Evolutionary conservation across 148 eudicot genomes (phyloP), one percentile per base, ranked within the genome.

Genomic region (Euryodendron excelsum): DNA sequence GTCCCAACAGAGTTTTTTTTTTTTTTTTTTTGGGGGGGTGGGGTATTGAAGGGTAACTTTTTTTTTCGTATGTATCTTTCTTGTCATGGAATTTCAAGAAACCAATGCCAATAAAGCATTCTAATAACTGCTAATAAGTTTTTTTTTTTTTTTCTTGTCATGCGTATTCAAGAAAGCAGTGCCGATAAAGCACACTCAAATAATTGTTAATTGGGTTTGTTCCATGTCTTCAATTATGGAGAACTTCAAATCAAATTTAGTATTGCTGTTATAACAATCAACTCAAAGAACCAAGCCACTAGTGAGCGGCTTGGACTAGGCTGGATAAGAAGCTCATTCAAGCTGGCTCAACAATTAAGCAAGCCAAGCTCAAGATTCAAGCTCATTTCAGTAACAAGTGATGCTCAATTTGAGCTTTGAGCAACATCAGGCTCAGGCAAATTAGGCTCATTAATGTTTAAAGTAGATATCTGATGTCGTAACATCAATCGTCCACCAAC

Each of bases 231-330:
- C 25, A 55, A 13, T 48, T 48, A 55, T 55, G 60, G 25, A 55
- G 23, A 21, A 55, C 60, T 55, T 55, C 60, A 55, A 55, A 18
- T 55, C n/a, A 55, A 55, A 55, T 55, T 55, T 21, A 3, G 60
- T 4, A 55, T 18, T 55, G 60, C n/a, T 55, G 1, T 50, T 50
- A 17, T 14, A 50, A 14, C 64, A 55, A 4, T 23, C 14, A 3
- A 3, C 20, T 23, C 60, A 55, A 21, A 1, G 25, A 9, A 64
- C 69, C 6, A 36, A 64, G n/a, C 44, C 37, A 36, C 1, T 13
- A 64, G 69, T 64, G 39, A 34, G 69, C 69, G 33, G 66, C 66
- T 61, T 61, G 66, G 66, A 64, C 41, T 64, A 64, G 60, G 25
- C 60, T 55, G 60, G 2, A 4, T 21, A 18, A 18, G 4, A 55